Base-by-base conservation (phyloP, 2,329 filamentous ascomycete genomes). In the Chalaropsis thielavioides region DNA sequence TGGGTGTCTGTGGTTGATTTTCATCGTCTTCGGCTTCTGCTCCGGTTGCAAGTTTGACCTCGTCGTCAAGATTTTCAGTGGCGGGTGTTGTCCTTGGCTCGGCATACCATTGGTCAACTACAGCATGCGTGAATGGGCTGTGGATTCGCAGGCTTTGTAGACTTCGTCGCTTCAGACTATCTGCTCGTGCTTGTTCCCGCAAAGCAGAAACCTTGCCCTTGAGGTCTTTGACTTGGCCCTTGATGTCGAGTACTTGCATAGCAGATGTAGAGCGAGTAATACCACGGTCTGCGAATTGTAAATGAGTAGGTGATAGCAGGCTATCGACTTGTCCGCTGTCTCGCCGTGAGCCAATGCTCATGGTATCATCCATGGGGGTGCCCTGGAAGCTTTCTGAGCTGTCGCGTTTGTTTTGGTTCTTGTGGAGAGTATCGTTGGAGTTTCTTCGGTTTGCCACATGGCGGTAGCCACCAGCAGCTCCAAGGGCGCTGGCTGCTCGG, bases 171-270 rank as follows among this genome's bases (percentile, higher is more conserved):
- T 89, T 86, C 70, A 95, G 74, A 69, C 83, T 90, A 70, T 95
- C 91, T 66, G 88, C 88, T 22, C 88, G 83, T 0, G 89, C 88
- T 70, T 90, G 86, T 68, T 91, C 85, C 70, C 89, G 87, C 51
- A 96, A 75, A 17, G 80, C 87, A 1, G 90, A 92, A 43, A 96
- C 91, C 71, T 90, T 90, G 67, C 88, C 89, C 72, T 91, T 92
- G 59, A 96, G 79, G 63, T 88, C 90, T 65, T 88, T 85, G 82
- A 96, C 89, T 72, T 95, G 90, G 69, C 90, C 87, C 67, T 90
- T 89, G 54, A 96, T 78, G 62, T 83, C 82, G 8, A 86, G 84
- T 71, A 89, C 84, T 71, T 89, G 86, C 15, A 86, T 81, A n/a
- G 84, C 84, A 0, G 90, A 92, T 15, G 84, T 80, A 2, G 88